Percentiles rank a stretch among this genome's conserved stretches.
Conservation (phyloP, 2,329 filamentous ascomycete species). For the Amylocarpus encephaloides region DNA sequence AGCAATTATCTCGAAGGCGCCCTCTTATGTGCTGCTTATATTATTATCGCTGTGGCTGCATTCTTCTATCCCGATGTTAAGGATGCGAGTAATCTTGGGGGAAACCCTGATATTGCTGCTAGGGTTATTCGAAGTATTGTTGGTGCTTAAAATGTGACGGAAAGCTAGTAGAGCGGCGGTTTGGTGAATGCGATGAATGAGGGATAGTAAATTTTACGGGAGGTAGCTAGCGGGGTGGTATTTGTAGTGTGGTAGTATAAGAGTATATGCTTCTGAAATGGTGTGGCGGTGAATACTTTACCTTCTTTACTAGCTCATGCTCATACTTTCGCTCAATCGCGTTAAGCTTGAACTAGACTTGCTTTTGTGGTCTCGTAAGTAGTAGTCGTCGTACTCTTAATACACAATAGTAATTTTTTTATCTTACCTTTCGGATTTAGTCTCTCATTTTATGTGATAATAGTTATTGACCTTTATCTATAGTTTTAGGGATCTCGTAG, state of each 20-base stretch:
- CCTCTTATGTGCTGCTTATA: constrained; percentile 57
- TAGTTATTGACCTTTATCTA: no score
- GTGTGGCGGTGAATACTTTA: no score
- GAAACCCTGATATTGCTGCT: constrained; percentile 24
- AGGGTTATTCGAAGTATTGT: constrained; percentile 21
- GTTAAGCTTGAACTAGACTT: no score
- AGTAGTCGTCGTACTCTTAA: no score
- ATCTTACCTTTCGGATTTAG: not conserved
- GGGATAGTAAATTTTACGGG: not conserved
- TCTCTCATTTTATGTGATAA: no score
- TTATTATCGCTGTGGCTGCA: constrained; percentile 61
- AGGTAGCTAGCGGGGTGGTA: not conserved
- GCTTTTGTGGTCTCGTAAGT: no score
- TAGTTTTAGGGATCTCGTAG: no score
- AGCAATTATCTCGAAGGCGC: constrained; percentile 83
- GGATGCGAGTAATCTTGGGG: constrained; percentile 39
- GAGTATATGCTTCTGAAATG: no score
- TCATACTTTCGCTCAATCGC: no score
- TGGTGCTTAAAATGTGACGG: not conserved
- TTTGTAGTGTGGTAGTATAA: no score
- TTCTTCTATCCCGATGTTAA: constrained; percentile 56
- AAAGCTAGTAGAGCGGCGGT: not conserved
- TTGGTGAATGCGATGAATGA: not conserved
- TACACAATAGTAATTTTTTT: no score
- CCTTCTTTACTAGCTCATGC: no score